A percentile compares a stretch with the other conserved stretches of the same genome.
Evolutionary conservation across 176 grass and related monocot species (phyloP).

Genomic region (Coix lacrymajobi): DNA sequence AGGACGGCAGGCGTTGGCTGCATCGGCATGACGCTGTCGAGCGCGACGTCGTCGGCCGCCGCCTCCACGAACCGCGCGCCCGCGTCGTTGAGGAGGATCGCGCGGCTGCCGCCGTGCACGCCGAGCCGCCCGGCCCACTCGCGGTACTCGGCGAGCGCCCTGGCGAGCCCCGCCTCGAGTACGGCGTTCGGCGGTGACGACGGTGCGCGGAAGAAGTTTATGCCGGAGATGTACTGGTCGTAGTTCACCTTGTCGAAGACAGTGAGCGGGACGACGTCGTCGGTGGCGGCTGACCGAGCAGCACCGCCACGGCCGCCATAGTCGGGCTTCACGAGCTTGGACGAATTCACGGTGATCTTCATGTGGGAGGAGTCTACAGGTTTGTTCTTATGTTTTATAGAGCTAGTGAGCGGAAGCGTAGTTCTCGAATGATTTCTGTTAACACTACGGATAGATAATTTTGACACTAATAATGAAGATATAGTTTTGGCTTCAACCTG

Average conservation of each 20-base stretch:
- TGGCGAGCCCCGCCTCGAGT: not conserved
- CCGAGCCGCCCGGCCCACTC: not conserved
- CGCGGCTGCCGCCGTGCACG: not conserved
- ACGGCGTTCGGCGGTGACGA: not conserved
- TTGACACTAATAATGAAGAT: no score
- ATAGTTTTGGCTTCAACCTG: no score
- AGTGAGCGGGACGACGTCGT: not conserved
- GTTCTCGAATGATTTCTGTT: no score
- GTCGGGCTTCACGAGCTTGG: no score
- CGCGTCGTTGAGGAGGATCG: not conserved
- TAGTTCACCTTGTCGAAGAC: not conserved
- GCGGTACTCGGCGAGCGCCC: not conserved
- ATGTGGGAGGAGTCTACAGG: no score
- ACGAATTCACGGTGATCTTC: no score
- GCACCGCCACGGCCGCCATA: no score
- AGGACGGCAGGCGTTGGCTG: not conserved
- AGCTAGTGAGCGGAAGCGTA: no score
- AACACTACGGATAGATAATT: no score
- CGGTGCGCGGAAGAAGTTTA: not conserved
- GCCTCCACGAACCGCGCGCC: not conserved
- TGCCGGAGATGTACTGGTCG: not conserved
- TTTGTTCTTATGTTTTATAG: no score
- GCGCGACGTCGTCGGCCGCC: not conserved
- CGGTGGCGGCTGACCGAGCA: no score
- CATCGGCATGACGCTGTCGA: not conserved